Evolutionary conservation across 2,329 filamentous ascomycete genomes (phyloP).

Genomic region (Aspergillus hiratsukae): DNA sequence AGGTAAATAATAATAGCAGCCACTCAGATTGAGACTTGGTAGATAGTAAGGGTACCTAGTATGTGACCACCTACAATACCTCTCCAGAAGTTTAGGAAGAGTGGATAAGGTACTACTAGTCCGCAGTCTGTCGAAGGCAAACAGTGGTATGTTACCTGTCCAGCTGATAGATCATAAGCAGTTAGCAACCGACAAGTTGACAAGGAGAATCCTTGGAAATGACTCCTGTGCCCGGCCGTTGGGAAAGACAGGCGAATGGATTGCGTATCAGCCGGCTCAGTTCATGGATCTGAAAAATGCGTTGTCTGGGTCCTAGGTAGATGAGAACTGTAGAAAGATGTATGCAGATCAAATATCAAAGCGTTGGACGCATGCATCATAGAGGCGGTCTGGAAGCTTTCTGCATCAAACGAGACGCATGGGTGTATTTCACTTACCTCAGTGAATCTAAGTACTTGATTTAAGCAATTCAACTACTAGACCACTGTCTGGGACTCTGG

Average conservation of each 20-base stretch:
- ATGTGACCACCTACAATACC: not conserved
- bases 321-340: not conserved
- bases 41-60: too few species aligned
- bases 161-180: slow-evolving; percentile 16
- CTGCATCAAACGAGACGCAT: not conserved
- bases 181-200: not conserved
- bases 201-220: not conserved
- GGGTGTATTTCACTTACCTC: not conserved
- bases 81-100: not conserved
- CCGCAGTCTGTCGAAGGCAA: not conserved
- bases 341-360: not conserved
- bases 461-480: not conserved
- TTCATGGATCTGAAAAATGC: not conserved
- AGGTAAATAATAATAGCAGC: not conserved
- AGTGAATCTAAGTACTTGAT: not conserved
- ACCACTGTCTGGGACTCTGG: not conserved
- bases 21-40: not conserved
- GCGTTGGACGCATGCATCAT: not conserved
- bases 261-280: not conserved
- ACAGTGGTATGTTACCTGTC: slow-evolving; percentile 16
- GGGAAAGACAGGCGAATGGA: not conserved
- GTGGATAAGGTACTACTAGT: not conserved
- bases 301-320: not conserved
- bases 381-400: not conserved
- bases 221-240: not conserved